phyloP scores from a whole-genome alignment of 129 eudicot species.

The Oenanthe sinensis region DNA sequence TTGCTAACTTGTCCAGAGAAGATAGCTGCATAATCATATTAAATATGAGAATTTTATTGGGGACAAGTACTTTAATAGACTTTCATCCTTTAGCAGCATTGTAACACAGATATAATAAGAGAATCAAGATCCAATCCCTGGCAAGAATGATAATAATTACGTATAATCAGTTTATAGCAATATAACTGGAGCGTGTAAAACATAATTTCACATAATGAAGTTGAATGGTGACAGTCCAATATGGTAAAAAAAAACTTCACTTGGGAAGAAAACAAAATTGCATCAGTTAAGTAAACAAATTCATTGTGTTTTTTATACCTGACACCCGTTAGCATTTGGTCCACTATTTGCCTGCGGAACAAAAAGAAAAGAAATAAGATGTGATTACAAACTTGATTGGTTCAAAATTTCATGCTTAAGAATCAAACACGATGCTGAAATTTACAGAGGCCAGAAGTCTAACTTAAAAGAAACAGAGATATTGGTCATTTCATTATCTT shows the following conservation, averaged over 20 bases:
- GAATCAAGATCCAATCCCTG: neutral
- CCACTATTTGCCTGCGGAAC: slow-evolving; percentile 95
- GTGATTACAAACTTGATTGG: neutral
- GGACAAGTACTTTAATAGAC: neutral
- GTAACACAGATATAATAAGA: neutral
- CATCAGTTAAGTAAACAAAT: neutral
- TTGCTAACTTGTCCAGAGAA: neutral
- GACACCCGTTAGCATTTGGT: slow-evolving; percentile 84
- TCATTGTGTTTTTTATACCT: slow-evolving; percentile 38
- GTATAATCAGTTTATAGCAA: too few relatives aligned
- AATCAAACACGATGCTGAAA: neutral
- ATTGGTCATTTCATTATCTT: neutral
- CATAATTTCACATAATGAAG: neutral
- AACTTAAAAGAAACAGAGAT: neutral
- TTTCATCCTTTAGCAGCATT: neutral
- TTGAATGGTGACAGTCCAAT: neutral
- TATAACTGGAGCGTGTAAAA: too few relatives aligned
- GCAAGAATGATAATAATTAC: neutral
- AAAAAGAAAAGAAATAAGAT: neutral
- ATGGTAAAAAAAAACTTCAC: neutral
- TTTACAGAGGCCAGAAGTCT: neutral
- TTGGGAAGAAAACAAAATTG: neutral
- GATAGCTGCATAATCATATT: neutral
- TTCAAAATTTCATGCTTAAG: neutral
- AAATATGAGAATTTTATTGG: neutral